Evolutionary conservation across 768 basidiomycete genomes (phyloP).

Genomic region (Boletus coccyginus): DNA sequence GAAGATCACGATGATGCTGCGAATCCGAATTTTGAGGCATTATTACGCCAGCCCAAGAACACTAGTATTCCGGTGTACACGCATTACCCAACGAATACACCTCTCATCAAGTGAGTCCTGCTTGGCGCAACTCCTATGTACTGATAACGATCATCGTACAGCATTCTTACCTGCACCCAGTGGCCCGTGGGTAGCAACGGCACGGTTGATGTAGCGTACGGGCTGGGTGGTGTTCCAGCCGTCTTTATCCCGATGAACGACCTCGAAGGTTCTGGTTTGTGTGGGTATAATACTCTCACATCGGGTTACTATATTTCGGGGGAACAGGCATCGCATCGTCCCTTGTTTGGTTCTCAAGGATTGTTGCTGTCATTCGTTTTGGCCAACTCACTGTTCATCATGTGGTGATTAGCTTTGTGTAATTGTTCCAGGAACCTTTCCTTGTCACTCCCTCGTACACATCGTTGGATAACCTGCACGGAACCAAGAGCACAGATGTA

Average conservation of each 20-base stretch:
- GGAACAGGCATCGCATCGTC: neutral
- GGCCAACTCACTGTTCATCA: neutral
- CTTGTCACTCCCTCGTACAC: neutral
- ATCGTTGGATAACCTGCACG: neutral
- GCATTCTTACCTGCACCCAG: slow-evolving; percentile 63
- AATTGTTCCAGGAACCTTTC: neutral
- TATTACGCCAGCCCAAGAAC: slow-evolving; percentile 49
- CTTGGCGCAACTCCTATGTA: neutral
- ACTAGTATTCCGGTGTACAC: slow-evolving; percentile 57
- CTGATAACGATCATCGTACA: slow-evolving; percentile 21
- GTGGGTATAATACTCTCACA: slow-evolving; percentile 20
- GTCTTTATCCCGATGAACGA: slow-evolving; percentile 47
- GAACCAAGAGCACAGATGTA: neutral
- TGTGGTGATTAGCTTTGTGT: neutral
- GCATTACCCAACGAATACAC: slow-evolving; percentile 45
- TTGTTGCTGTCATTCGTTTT: slow-evolving; percentile 8
- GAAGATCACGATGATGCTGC: neutral
- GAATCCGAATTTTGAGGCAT: neutral
- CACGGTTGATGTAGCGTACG: slow-evolving; percentile 59
- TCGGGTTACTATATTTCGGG: slow-evolving; percentile 5
- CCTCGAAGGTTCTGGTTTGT: slow-evolving; percentile 38
- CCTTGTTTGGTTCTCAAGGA: neutral
- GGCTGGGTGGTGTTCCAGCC: slow-evolving; percentile 57
- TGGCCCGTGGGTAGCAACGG: slow-evolving; percentile 68
- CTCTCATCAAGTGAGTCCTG: slow-evolving; percentile 53